phyloP scores from a whole-genome alignment of 352 stramenopile species.

The Globisporangium recalcitrans region DNA sequence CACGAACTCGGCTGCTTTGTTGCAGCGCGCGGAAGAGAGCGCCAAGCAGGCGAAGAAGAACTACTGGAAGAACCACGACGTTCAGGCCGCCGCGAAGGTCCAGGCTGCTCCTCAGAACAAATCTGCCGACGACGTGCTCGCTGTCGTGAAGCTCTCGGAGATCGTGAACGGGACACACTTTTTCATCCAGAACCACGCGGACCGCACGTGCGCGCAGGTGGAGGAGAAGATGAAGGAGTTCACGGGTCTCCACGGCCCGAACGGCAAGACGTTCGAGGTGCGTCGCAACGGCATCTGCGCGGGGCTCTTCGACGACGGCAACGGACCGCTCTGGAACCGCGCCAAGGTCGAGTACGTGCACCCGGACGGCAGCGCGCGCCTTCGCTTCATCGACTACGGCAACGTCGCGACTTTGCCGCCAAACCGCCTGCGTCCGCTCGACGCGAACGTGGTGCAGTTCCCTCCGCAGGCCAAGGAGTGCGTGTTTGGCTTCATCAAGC shows the following conservation, averaged over 20 bases:
- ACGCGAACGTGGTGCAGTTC: conserved; percentile 85
- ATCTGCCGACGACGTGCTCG: conserved; percentile 62
- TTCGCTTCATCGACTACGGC: conserved; percentile 96
- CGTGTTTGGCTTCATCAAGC: conserved; percentile 84
- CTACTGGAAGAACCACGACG: conserved; percentile 90
- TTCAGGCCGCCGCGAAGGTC: conserved; percentile 45
- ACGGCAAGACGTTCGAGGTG: conserved; percentile 88
- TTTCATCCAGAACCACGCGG: conserved; percentile 89
- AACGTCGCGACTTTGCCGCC: conserved; percentile 86
- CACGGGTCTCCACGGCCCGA: conserved; percentile 81
- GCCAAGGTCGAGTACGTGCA: conserved; percentile 85
- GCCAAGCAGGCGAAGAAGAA: conserved; percentile 92
- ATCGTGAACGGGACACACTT: conserved; percentile 93
- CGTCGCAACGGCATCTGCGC: conserved; percentile 89
- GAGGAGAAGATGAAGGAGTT: conserved; percentile 94
- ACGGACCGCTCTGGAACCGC: conserved; percentile 92
- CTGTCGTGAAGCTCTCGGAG: conserved; percentile 89
- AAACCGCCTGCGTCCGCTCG: conserved; percentile 87
- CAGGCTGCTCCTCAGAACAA: conserved; percentile 35
- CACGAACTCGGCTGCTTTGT: conserved; percentile 67
- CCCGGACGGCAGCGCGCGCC: conserved; percentile 51
- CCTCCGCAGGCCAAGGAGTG: conserved; percentile 87
- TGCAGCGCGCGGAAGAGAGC: conserved; percentile 76
- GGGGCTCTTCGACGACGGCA: conserved; percentile 95
- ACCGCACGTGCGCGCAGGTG: conserved; percentile 84